These are phyloP conservation scores for Phytophthora citrophthora DNA, from an alignment of 352 stramenopile species.

Conservation along the genomic window DNA sequence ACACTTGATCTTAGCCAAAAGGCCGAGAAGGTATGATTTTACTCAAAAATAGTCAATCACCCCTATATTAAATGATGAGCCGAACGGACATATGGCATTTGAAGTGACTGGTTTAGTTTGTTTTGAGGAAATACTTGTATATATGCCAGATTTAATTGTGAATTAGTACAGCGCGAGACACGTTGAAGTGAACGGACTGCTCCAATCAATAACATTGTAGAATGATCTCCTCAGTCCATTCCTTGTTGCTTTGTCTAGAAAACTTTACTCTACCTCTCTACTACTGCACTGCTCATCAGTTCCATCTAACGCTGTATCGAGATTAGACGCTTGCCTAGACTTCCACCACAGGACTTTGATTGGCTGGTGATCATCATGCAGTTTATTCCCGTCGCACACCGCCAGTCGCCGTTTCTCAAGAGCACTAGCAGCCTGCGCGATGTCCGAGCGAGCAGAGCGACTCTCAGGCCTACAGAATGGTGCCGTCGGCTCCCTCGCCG, in stretches of 20 bases:
- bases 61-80: not conserved
- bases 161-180: too few species aligned
- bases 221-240: too few species aligned
- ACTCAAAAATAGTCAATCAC: not conserved
- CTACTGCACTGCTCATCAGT: not conserved
- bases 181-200: too few species aligned
- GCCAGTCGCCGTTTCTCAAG: too few species aligned
- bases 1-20: constrained; percentile 56
- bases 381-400: not conserved
- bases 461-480: constrained; percentile 78
- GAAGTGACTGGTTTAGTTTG: not conserved
- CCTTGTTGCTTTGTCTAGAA: too few species aligned
- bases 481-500: constrained; percentile 77
- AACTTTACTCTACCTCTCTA: too few species aligned
- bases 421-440: constrained; percentile 3
- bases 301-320: not conserved
- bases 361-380: constrained; percentile 1
- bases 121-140: not conserved
- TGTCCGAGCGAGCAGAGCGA: constrained; percentile 63
- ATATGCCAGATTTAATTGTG: too few species aligned
- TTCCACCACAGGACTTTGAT: not conserved
- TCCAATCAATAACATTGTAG: too few species aligned
- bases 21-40: constrained; percentile 83
- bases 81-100: not conserved
- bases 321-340: not conserved